A percentile compares a stretch with the other conserved stretches of the same genome.
These are phyloP conservation scores for Helotiales sp. DNA, from an alignment of 2,329 filamentous ascomycete species.

Conservation along the genomic window DNA sequence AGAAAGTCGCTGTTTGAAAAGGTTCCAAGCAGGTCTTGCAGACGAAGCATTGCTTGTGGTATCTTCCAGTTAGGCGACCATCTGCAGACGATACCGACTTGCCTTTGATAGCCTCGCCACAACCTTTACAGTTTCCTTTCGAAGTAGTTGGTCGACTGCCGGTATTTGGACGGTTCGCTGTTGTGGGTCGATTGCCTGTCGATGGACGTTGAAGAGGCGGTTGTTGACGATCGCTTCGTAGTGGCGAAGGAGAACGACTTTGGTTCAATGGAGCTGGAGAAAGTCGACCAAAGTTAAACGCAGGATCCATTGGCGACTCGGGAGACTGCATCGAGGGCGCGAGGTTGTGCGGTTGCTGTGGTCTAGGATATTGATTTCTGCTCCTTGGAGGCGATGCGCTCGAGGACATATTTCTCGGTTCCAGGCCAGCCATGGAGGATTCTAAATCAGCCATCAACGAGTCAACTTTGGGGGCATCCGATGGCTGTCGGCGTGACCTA, in stretches of 20 bases:
- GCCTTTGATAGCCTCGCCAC: conserved; percentile 76
- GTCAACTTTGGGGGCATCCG: conserved; percentile 50
- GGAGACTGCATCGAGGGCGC: conserved; percentile 37
- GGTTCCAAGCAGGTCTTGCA: conserved; percentile 82
- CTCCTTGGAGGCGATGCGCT: conserved; percentile 37
- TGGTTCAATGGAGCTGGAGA: conserved; percentile 39
- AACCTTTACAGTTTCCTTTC: conserved; percentile 79
- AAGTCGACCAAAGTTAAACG: conserved; percentile 48
- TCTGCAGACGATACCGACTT: conserved; percentile 95
- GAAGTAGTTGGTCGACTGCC: conserved; percentile 32
- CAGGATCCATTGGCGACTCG: conserved; percentile 54
- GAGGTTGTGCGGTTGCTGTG: conserved; percentile 22
- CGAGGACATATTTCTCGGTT: conserved; percentile 42
- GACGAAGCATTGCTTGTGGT: conserved; percentile 94
- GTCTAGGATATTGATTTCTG: conserved; percentile 27
- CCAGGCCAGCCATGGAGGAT: conserved; percentile 52
- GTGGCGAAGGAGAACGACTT: conserved; percentile 24
- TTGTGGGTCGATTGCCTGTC: conserved; percentile 9
- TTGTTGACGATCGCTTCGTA: conserved; percentile 18
- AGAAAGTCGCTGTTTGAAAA: conserved; percentile 89
- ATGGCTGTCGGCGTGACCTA: conserved; percentile 49
- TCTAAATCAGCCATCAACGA: conserved; percentile 62
- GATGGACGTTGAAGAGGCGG: conserved; percentile 14
- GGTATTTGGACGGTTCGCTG: conserved; percentile 1
- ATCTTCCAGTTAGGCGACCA: conserved; percentile 87